Evolutionary conservation across 106 monocot species (phyloP), one percentile per base, ranked within the genome.

Genomic region (Xerophyta viscosa): DNA sequence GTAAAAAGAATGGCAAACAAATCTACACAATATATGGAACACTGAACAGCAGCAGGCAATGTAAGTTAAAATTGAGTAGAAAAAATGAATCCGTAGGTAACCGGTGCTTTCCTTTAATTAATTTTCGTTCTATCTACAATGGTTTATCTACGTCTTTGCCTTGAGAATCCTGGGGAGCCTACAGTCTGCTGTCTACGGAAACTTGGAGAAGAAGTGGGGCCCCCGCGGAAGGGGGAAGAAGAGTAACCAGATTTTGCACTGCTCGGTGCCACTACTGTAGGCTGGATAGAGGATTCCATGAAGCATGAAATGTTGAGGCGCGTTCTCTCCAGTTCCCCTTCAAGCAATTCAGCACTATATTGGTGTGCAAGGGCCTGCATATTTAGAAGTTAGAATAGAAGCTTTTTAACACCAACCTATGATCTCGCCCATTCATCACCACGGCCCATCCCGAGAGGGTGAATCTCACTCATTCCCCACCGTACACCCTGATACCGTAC

Each of bases 221-320:
- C 5, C 21, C 53, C 72, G 20, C 61, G 70, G 31, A 63, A 63
- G 17, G 74, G 43, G 17, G 74, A 14, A 14, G 43, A 71, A 21
- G 66, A 39, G 44, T 64, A 60, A 47, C 60, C 37, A n/a, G 73
- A 41, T 29, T 71, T 77, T 39, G 59, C 7, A 1, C 65, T 42
- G 20, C 29, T 45, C 8, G 76, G 33, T 33, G 33, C 61, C 1
- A 61, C 41, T 17, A 56, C 27, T 21, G 19, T 73, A 22, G 78
- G 74, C 15, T 62, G 86, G 37, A 66, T 75, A 27, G 79, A 74
- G 1, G 79, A 52, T 26, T 89, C 89, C 72, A 82, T 86, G 69
- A 98, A 98, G 66, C 96, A 98, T 2, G 71, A 68, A 31, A 98
- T 82, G 61, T 98, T 98, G 48, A 98, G 64, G n/a, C 90, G 85